phyloP scores from a whole-genome alignment of 352 stramenopile genomes.

The Globisporangium abappressorium region DNA sequence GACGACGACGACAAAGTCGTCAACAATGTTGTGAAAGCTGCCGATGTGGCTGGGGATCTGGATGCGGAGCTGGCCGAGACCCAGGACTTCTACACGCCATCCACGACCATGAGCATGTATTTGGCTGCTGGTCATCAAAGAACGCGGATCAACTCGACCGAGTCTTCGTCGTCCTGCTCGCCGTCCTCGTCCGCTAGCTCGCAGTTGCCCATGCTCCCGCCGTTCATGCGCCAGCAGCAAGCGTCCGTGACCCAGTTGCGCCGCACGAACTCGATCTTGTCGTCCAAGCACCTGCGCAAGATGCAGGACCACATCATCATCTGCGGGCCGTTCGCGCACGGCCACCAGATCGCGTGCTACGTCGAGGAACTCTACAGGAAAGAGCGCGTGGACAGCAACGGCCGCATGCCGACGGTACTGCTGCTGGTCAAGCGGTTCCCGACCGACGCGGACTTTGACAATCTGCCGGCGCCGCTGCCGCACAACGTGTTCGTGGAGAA shows the following conservation, averaged over 20 bases:
- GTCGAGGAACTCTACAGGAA: slow-evolving; percentile 38
- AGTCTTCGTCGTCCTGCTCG: neutral
- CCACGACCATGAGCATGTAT: neutral
- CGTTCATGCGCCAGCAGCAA: slow-evolving; percentile 7
- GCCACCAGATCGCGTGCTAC: slow-evolving; percentile 38
- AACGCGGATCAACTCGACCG: slow-evolving; percentile 9
- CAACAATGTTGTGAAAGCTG: neutral
- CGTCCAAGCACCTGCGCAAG: slow-evolving; percentile 11
- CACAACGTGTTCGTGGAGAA: slow-evolving; percentile 43
- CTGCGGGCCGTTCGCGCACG: slow-evolving; percentile 38
- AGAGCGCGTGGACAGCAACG: slow-evolving; percentile 14
- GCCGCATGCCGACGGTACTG: slow-evolving; percentile 23
- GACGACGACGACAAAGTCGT: slow-evolving; percentile 13
- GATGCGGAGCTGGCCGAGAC: slow-evolving; percentile 2
- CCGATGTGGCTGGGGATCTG: neutral
- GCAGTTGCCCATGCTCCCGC: slow-evolving; percentile 9
- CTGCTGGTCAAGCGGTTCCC: slow-evolving; percentile 44
- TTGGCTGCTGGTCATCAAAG: neutral
- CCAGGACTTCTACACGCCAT: slow-evolving; percentile 3
- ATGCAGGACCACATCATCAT: slow-evolving; percentile 45
- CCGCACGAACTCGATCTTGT: slow-evolving; percentile 23
- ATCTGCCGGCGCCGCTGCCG: slow-evolving; percentile 26
- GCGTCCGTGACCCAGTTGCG: slow-evolving; percentile 2
- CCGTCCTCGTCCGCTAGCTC: neutral
- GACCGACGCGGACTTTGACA: slow-evolving; percentile 29